phyloP scores from a whole-genome alignment of 106 monocot species.

The Cymbidium sinense region DNA sequence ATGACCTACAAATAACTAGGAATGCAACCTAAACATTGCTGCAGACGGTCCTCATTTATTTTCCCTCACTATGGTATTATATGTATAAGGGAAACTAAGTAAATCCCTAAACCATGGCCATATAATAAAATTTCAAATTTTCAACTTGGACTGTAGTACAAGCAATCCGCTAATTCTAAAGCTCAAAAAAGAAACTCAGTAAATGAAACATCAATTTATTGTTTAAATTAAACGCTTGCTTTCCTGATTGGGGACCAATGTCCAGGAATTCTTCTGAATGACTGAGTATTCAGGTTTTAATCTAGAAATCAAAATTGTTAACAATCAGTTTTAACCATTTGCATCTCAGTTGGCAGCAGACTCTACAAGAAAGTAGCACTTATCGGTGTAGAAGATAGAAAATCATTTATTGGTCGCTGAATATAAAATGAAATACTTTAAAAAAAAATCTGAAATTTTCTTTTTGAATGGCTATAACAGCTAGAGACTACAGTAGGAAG shows the following conservation, averaged over 20 bases:
- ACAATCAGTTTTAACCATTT: neutral
- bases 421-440: neutral
- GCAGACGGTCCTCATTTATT: neutral
- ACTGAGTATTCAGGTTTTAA: neutral
- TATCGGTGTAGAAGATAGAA: neutral
- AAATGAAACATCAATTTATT: neutral
- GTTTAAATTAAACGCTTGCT: neutral
- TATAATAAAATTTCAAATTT: neutral
- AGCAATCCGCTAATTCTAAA: neutral
- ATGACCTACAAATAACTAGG: neutral
- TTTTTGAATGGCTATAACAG: neutral
- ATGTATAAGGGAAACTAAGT: neutral
- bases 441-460: neutral
- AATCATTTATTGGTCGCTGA: neutral
- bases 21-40: neutral
- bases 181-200: neutral
- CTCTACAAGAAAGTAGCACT: neutral
- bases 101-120: neutral
- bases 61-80: neutral
- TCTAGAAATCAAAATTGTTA: neutral
- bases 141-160: neutral
- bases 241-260: neutral
- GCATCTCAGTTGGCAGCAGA: neutral
- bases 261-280: neutral
- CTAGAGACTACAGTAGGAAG: neutral